phyloP scores from a whole-genome alignment of 768 basidiomycete genomes.

The Trametes cubensis region DNA sequence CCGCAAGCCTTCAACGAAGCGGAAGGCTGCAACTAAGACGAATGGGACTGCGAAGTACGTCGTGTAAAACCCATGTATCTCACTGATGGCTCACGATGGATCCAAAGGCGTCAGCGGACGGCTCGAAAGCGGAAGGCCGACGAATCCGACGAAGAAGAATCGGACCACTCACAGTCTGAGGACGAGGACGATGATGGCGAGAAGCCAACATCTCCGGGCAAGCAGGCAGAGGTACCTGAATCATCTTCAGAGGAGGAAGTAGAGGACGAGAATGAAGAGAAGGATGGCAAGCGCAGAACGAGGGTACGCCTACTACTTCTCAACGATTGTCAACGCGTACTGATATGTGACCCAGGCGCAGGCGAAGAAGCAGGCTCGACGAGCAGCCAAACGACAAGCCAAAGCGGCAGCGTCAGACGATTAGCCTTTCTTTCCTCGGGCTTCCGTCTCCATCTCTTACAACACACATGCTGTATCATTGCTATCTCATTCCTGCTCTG shows the following conservation, averaged over 20 bases:
- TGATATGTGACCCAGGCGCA: conserved; percentile 25
- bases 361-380: conserved; percentile 33
- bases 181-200: conserved; percentile 22
- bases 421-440: neutral
- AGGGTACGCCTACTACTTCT: conserved; percentile 31
- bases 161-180: conserved; percentile 18
- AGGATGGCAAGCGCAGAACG: conserved; percentile 35
- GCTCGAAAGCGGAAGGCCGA: conserved; percentile 33
- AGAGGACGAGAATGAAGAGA: conserved; percentile 27
- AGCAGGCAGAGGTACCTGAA: conserved; percentile 25
- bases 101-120: conserved; percentile 30
- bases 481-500: conserved; percentile 25
- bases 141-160: conserved; percentile 36
- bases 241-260: conserved; percentile 26
- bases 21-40: conserved; percentile 51
- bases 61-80: no score
- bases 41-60: conserved; percentile 56
- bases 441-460: neutral
- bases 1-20: conserved; percentile 54
- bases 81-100: neutral
- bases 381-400: conserved; percentile 27
- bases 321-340: neutral
- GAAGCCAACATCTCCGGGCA: conserved; percentile 14
- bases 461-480: conserved; percentile 22
- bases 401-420: conserved; percentile 16